Percentiles rank a stretch among this genome's conserved stretches.
Conservation (phyloP, 495 filamentous ascomycete species). For the Pseudomonodictys pantanalensis region DNA sequence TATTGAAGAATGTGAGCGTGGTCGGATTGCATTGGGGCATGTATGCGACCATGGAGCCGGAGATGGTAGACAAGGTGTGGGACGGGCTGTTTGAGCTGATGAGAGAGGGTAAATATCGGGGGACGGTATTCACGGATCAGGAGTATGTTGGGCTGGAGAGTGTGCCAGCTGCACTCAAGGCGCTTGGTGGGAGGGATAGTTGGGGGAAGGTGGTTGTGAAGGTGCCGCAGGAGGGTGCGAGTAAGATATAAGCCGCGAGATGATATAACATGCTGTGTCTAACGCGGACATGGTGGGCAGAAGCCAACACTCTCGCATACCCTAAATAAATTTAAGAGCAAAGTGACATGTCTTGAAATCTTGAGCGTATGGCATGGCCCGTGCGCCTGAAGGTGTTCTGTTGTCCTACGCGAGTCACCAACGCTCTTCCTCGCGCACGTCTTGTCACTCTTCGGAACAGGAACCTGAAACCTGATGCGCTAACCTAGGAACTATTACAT, state of each 20-base stretch:
- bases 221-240: conserved; percentile 57
- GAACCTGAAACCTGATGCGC: too few species aligned
- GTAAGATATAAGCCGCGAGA: conserved; percentile 28
- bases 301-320: too few species aligned
- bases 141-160: conserved; percentile 79
- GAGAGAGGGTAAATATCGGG: conserved; percentile 70
- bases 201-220: conserved; percentile 97
- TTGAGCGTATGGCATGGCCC: too few species aligned
- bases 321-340: too few species aligned
- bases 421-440: too few species aligned
- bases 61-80: conserved; percentile 74
- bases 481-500: too few species aligned
- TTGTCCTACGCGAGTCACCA: too few species aligned
- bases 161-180: conserved; percentile 71
- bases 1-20: conserved; percentile 90
- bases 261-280: too few species aligned
- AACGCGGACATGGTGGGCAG: too few species aligned
- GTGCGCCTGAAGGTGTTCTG: too few species aligned
- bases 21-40: conserved; percentile 90
- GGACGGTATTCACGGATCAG: conserved; percentile 77
- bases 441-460: too few species aligned
- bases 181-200: conserved; percentile 74
- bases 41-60: conserved; percentile 70
- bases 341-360: too few species aligned
- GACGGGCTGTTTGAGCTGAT: conserved; percentile 75